Percentiles rank a stretch among this genome's conserved stretches.
Conservation (phyloP, 208 protist species). For the Acanthamoeba culbertsoni region DNA sequence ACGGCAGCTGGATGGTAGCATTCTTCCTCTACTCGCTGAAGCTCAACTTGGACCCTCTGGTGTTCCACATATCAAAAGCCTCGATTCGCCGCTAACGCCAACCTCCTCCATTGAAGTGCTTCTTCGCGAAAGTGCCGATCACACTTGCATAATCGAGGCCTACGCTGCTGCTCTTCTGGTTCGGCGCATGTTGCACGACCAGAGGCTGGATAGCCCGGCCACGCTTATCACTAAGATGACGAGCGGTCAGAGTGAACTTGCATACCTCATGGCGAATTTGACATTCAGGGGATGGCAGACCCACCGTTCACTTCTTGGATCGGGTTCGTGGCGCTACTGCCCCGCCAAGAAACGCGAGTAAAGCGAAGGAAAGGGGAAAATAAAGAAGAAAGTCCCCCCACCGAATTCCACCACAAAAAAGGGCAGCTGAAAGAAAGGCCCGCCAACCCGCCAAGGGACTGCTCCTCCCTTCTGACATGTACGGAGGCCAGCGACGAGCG, state of each 20-base stretch:
- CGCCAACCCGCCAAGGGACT: too few relatives aligned
- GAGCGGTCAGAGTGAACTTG: not conserved
- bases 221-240: not conserved
- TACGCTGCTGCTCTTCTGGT: not conserved
- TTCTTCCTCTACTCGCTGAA: not conserved
- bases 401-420: too few relatives aligned
- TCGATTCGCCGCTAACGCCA: not conserved
- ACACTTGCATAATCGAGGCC: not conserved
- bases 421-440: too few relatives aligned
- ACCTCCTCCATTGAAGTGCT: not conserved
- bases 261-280: not conserved
- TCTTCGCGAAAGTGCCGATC: not conserved
- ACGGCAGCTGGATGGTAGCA: not conserved
- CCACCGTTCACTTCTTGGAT: not conserved
- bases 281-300: not conserved
- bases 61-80: not conserved
- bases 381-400: too few relatives aligned
- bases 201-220: not conserved
- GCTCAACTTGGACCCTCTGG: not conserved
- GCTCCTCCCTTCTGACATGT: too few relatives aligned
- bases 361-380: too few relatives aligned
- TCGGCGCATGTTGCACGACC: not conserved
- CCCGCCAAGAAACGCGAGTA: too few relatives aligned
- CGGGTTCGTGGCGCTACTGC: not conserved
- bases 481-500: too few relatives aligned